Conservation (phyloP, 73 alveolate species). For the Paramecium biaurelia region DNA sequence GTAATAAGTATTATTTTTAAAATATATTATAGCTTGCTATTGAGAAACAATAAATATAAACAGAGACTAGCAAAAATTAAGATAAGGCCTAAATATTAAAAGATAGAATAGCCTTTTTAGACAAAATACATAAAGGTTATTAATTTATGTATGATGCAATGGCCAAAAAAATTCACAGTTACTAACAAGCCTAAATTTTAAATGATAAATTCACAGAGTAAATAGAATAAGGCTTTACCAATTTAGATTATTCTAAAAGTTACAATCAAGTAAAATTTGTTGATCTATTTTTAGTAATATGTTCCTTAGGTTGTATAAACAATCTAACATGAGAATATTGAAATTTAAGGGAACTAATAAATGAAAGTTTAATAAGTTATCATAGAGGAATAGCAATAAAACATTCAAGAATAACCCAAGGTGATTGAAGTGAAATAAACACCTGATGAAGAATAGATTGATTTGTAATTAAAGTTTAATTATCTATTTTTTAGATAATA, state of each 20-base stretch:
- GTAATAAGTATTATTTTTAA: not conserved
- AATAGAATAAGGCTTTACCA: not conserved
- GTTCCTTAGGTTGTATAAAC: not conserved
- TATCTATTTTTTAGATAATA: not conserved
- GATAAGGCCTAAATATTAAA: not conserved
- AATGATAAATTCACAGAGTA: not conserved
- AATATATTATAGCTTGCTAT: not conserved
- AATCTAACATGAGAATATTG: not conserved
- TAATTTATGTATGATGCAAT: not conserved
- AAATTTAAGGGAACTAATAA: not conserved
- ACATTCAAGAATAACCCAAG: not conserved
- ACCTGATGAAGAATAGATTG: not conserved
- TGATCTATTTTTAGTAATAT: not conserved
- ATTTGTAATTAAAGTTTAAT: not conserved
- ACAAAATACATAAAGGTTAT: not conserved
- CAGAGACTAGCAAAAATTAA: not conserved
- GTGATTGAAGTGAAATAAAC: not conserved
- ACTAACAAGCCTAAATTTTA: not conserved
- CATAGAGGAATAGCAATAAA: not conserved
- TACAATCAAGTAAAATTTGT: not conserved
- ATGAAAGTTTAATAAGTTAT: not conserved
- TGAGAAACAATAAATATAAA: not conserved
- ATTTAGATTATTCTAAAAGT: slow-evolving; percentile 43
- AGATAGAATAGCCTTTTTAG: slow-evolving; percentile 3
- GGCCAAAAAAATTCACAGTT: not conserved